These are phyloP conservation scores for Lathyrus oleraceus DNA, from an alignment of 306 rosid species.

Conservation along the genomic window DNA sequence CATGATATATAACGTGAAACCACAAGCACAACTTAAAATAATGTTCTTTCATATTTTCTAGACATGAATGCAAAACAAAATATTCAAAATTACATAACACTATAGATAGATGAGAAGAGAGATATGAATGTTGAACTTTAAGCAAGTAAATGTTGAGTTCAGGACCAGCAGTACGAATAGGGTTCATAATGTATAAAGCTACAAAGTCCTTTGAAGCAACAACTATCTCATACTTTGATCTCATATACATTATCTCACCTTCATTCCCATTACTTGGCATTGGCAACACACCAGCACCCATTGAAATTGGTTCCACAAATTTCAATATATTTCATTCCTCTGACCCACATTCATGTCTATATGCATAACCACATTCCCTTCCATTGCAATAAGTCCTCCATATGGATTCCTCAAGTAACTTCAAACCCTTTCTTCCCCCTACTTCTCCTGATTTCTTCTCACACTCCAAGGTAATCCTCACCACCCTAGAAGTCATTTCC, in stretches of 20 bases:
- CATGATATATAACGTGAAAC: neutral
- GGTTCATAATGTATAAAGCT: slow-evolving; percentile 85
- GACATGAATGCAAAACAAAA: neutral
- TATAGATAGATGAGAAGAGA: neutral
- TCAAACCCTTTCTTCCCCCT: slow-evolving; percentile 19
- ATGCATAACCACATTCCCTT: slow-evolving; percentile 72
- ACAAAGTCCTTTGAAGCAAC: slow-evolving; percentile 85
- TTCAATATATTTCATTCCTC: slow-evolving; percentile 79
- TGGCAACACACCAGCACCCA: slow-evolving; percentile 91
- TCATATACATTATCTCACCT: slow-evolving; percentile 90
- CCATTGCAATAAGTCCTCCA: slow-evolving; percentile 92
- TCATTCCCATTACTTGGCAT: slow-evolving; percentile 47
- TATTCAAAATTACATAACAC: slow-evolving; percentile 19
- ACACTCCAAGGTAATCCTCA: slow-evolving; percentile 75
- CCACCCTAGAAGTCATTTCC: slow-evolving; percentile 90
- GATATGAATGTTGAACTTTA: slow-evolving; percentile 48
- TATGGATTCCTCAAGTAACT: slow-evolving; percentile 52
- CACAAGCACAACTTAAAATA: neutral
- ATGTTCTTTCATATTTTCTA: slow-evolving; percentile 3
- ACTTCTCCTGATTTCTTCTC: slow-evolving; percentile 48
- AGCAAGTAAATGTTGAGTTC: slow-evolving; percentile 83
- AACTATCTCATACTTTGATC: slow-evolving; percentile 84
- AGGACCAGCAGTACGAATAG: slow-evolving; percentile 76
- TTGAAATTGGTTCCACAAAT: slow-evolving; percentile 75
- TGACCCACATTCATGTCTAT: slow-evolving; percentile 51